Percentiles rank a stretch among this genome's conserved stretches.
phyloP scores from a whole-genome alignment of 108 stramenopile genomes.

The Aurantiochytrium sp. region DNA sequence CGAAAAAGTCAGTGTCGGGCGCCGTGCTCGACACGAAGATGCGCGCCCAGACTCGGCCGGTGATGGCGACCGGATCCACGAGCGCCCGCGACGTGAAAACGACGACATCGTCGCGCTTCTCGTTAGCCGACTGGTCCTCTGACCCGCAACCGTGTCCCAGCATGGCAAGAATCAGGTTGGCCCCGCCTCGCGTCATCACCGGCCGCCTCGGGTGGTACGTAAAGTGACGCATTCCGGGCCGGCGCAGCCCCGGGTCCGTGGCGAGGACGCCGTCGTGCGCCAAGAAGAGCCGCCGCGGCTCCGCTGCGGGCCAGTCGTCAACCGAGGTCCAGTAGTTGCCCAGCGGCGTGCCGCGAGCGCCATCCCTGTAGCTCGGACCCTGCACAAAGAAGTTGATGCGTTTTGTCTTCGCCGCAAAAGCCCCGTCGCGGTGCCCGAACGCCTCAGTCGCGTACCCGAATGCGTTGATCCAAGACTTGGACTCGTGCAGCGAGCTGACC shows the following conservation, averaged over 20 bases:
- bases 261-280: background rate
- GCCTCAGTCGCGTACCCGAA: background rate
- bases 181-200: constrained; percentile 36
- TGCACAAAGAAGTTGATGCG: constrained; percentile 42
- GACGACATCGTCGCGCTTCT: constrained; percentile 34
- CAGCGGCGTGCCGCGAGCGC: constrained; percentile 32
- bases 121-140: constrained; percentile 30
- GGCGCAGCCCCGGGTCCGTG: background rate
- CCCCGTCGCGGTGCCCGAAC: background rate
- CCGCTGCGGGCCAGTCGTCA: constrained; percentile 31
- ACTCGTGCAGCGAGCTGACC: background rate
- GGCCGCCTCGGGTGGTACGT: constrained; percentile 33
- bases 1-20: constrained; percentile 43
- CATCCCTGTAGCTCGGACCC: background rate
- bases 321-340: constrained; percentile 47
- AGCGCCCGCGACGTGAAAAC: constrained; percentile 10
- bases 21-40: constrained; percentile 35
- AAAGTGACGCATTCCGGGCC: background rate
- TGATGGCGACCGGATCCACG: background rate
- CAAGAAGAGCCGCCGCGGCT: constrained; percentile 4
- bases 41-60: constrained; percentile 7
- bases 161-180: constrained; percentile 34
- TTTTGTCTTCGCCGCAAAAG: background rate
- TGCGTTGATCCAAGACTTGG: background rate
- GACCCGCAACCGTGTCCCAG: constrained; percentile 36